phyloP scores from a whole-genome alignment of 2,329 filamentous ascomycete genomes.

The Aspergillus sp. region DNA sequence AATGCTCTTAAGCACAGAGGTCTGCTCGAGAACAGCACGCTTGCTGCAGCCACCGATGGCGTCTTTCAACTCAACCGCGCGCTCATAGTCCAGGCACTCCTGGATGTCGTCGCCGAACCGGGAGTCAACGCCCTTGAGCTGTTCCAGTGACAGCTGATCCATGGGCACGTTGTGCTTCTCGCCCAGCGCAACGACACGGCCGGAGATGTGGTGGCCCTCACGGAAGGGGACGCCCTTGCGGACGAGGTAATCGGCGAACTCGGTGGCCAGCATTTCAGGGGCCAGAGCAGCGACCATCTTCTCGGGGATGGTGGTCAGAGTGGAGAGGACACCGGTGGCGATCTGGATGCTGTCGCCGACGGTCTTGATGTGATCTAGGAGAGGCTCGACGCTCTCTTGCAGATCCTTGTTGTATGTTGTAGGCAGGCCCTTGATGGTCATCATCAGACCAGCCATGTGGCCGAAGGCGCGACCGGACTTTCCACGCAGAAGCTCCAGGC shows the following conservation, averaged over 20 bases:
- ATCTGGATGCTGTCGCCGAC: slow-evolving; percentile 79
- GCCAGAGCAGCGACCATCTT: slow-evolving; percentile 78
- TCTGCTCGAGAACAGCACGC: slow-evolving; percentile 67
- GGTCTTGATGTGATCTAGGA: slow-evolving; percentile 81
- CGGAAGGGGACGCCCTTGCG: slow-evolving; percentile 67
- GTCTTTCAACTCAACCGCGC: slow-evolving; percentile 75
- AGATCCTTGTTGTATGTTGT: slow-evolving; percentile 89
- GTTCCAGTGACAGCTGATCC: slow-evolving; percentile 66
- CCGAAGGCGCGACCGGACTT: slow-evolving; percentile 77
- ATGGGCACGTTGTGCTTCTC: slow-evolving; percentile 67
- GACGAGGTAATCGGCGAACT: slow-evolving; percentile 50
- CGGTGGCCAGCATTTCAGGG: slow-evolving; percentile 75
- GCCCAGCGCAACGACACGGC: slow-evolving; percentile 69
- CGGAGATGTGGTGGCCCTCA: slow-evolving; percentile 77
- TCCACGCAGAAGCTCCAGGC: slow-evolving; percentile 71
- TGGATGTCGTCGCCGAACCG: slow-evolving; percentile 72
- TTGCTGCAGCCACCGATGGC: slow-evolving; percentile 78
- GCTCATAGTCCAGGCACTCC: slow-evolving; percentile 75
- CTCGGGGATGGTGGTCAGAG: slow-evolving; percentile 66
- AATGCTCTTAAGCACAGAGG: slow-evolving; percentile 60
- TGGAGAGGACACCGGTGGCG: slow-evolving; percentile 75
- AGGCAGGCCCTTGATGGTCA: slow-evolving; percentile 72
- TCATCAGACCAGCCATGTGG: slow-evolving; percentile 77
- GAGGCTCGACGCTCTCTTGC: slow-evolving; percentile 84
- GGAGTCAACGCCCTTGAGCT: slow-evolving; percentile 66